Evolutionary conservation across 1,284 basidiomycete genomes (phyloP), one percentile per base, ranked within the genome.

Genomic region (Cryptococcus sp.): DNA sequence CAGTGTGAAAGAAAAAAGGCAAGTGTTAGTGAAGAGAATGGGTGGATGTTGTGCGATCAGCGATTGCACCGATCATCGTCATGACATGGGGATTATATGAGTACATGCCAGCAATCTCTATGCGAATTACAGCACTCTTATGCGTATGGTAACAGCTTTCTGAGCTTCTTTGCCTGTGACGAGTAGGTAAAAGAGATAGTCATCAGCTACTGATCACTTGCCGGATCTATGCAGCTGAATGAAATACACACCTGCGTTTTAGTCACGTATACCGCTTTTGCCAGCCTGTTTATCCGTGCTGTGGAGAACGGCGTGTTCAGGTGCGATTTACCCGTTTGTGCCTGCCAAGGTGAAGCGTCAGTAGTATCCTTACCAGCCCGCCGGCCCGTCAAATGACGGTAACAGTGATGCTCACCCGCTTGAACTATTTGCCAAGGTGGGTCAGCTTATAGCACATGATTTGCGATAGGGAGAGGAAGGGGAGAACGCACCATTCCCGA

Each of bases 301-400:
- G 69, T 63, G n/a, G 70, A 66, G 59, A 70, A 68, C 16, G 51
- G 29, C 13, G 73, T 73, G 59, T 74, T 74, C 39, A 74, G 57
- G 61, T 74, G 73, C 34, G 63, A 54, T 62, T 74, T 74, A 16
- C 73, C 73, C 0, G 67, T 65, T 66, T 73, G 68, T 16, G 58
- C 62, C 66, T 68, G 58, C 19, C 50, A 41, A 50, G 38, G 45
- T 25, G 29, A 50, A 45, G 40, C 26, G 23, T 29, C 46, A 50
- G 48, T 20, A 37, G 19, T 20, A 37, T 50, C 17, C n/a, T 22
- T 10, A 29, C 10, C 26, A 29, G 5, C 40, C 40, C 40, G 16
- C 20, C 13, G 13, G 20, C 4, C 38, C 6, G 17, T 5, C 40
- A 13, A 43, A 43, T 20, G 20, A 20, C 40, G 13, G 20, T 17